These are phyloP conservation scores for Paramecium sexaurelia DNA, from an alignment of 73 alveolate genomes.

Conservation along the genomic window DNA sequence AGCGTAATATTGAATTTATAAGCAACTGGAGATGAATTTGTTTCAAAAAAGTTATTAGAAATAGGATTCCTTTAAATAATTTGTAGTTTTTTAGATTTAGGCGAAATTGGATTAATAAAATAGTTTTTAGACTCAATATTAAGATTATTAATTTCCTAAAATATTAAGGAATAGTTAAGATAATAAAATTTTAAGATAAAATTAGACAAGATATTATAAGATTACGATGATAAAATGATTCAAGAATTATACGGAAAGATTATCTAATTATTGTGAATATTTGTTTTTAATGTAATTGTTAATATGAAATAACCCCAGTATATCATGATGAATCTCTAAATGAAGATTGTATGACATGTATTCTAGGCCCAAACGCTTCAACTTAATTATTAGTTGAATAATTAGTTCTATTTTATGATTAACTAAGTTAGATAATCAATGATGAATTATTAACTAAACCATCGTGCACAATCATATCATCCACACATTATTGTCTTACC, in stretches of 20 bases:
- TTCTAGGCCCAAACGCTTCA: conserved; percentile 28
- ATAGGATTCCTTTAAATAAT: neutral
- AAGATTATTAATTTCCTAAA: neutral
- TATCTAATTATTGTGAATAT: neutral
- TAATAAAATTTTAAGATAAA: neutral
- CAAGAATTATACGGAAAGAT: neutral
- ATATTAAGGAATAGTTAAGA: neutral
- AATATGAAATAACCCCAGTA: neutral
- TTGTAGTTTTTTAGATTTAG: neutral
- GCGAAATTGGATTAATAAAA: neutral
- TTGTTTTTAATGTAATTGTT: neutral
- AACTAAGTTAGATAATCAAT: conserved; percentile 8
- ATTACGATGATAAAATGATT: neutral
- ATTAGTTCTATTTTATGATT: neutral
- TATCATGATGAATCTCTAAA: conserved; percentile 28
- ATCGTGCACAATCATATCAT: conserved; percentile 52
- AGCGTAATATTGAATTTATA: neutral
- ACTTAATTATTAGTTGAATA: neutral
- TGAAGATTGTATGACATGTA: conserved; percentile 45
- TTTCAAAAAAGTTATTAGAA: neutral
- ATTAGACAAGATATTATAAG: neutral
- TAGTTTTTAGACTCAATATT: neutral
- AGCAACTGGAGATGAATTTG: neutral
- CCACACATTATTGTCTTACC: neutral
- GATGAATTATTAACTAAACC: conserved; percentile 38